These are phyloP conservation scores for Exophiala aquamarina DNA, from an alignment of 2,329 filamentous ascomycete species.

Conservation along the genomic window DNA sequence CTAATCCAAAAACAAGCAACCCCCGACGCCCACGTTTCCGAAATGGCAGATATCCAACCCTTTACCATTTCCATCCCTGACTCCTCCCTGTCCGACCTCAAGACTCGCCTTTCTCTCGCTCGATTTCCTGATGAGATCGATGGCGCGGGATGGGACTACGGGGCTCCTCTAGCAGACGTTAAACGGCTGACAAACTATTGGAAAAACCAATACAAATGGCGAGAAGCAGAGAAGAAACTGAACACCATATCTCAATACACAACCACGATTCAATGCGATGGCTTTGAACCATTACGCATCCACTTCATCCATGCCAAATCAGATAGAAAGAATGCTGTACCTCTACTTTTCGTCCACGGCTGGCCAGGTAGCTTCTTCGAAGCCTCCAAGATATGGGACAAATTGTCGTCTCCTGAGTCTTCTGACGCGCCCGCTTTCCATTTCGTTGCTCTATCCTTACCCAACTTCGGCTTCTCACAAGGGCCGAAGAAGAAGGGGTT, in stretches of 20 bases:
- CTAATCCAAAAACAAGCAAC: too few species aligned
- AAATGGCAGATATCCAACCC: conserved; percentile 30
- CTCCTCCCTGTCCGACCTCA: conserved; percentile 49
- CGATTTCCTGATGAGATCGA: conserved; percentile 60
- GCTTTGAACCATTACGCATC: conserved; percentile 63
- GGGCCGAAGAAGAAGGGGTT: conserved; percentile 52
- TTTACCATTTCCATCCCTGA: conserved; percentile 56
- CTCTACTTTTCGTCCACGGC: conserved; percentile 37
- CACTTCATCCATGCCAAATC: conserved; percentile 29
- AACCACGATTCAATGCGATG: conserved; percentile 49
- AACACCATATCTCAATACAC: conserved; percentile 59
- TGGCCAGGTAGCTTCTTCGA: conserved; percentile 40
- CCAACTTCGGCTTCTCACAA: conserved; percentile 28
- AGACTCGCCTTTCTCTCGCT: conserved; percentile 54
- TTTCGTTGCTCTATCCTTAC: conserved; percentile 31
- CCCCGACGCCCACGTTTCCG: too few species aligned
- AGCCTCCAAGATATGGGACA: conserved; percentile 32
- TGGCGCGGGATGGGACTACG: conserved; percentile 55
- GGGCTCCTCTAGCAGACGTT: conserved; percentile 60
- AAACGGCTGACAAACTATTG: conserved; percentile 54
- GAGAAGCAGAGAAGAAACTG: conserved; percentile 55
- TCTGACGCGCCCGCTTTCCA: conserved; percentile 29
- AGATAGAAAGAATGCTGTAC: conserved; percentile 31
- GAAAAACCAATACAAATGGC: conserved; percentile 57
- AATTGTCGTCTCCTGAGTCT: conserved; percentile 27